Conservation (phyloP, 164 flowering plant genomes). For the Buxus sempervirens region DNA sequence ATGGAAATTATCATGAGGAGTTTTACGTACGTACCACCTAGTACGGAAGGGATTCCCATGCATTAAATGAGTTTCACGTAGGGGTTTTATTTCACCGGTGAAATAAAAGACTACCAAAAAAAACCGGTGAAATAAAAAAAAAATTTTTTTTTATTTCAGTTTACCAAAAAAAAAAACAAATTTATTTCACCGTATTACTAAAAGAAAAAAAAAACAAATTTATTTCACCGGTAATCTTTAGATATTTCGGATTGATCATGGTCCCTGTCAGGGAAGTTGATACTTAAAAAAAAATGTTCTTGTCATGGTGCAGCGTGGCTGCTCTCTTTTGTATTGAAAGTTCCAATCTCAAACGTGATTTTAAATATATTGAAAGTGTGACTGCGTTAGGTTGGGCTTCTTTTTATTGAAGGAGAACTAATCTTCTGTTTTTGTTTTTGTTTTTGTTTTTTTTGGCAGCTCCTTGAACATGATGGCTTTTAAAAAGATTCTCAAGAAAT, state of each 20-base stretch:
- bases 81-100: no score
- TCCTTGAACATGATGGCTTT: constrained; percentile 95
- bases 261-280: neutral
- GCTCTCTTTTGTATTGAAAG: neutral
- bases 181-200: no score
- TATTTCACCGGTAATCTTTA: neutral
- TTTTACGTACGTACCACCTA: neutral
- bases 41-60: neutral
- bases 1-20: neutral
- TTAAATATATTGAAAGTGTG: neutral
- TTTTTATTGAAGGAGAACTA: no score
- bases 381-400: no score
- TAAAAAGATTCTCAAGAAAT: constrained; percentile 88
- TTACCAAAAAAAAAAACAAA: no score
- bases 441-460: constrained; percentile 42
- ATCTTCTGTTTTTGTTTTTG: neutral
- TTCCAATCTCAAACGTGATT: neutral
- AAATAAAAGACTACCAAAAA: no score
- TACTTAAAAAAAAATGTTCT: no score
- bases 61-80: neutral
- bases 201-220: no score
- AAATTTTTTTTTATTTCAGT: no score
- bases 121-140: no score
- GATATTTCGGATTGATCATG: neutral
- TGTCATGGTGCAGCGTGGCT: no score